Evolutionary conservation across 2,329 filamentous ascomycete genomes (phyloP), one percentile per base, ranked within the genome.

Genomic region (Hirsutella minnesotensis): DNA sequence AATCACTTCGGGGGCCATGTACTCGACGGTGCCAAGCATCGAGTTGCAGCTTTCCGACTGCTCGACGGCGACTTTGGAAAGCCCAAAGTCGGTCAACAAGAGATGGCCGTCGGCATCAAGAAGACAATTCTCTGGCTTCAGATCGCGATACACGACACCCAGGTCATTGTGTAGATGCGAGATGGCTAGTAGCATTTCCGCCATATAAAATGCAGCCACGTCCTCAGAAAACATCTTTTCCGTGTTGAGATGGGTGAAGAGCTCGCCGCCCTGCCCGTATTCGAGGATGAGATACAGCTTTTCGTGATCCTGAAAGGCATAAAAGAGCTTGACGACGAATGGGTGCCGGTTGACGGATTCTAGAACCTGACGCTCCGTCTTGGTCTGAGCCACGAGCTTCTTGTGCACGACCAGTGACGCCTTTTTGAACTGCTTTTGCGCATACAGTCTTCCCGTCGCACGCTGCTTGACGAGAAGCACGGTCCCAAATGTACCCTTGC

Each of bases 361-460:
- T 41, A 98, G 73, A 43, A 98, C 95, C 54, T 83, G 81, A 40
- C 92, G 84, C 67, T 98, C 92, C 2, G 90, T 96, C 72, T 94
- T 95, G 44, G 92, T 96, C 68, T 96, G 92, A 66, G 96, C 89
- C 40, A 98, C 79, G 27, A 96, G 76, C 61, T 89, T 88, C 72
- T 95, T 95, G 65, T 95, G 89, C 33, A 98, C 86, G 1, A 89
- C 87, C 41, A 98, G 70, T 9, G 88, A 94, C 1, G 94, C 92
- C 66, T 98, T 98, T 62, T 90, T 92, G 66, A 98, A 92, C 64
- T 96, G 90, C 69, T 98, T 98, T 68, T 98, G 94, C 1, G 92
- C 94, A 57, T 89, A 98, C 5, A 98, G 75, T 36, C 86, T 81
- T 35, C 92, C 92, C 2, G 89, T 95, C 24, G 78, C 68, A 40